Evolutionary conservation across 192 early-diverging fungal species (phyloP), one percentile per base, ranked within the genome.

Genomic region (Coemansia nantahalensis): DNA sequence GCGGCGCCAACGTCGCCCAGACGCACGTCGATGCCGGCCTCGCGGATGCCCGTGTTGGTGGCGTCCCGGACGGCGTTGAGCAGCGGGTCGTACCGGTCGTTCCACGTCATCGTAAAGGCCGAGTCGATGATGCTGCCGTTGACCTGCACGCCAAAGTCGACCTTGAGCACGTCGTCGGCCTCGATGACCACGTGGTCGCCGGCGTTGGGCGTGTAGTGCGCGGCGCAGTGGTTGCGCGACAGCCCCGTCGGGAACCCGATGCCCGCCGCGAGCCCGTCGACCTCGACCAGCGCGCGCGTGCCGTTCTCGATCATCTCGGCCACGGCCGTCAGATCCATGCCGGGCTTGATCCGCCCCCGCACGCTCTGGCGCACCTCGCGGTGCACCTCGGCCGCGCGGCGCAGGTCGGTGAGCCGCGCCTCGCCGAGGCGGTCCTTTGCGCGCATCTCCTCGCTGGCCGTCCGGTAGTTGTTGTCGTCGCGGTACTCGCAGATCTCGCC

Each of bases 161-260:
- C 78, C 83, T 99, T 99, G 78, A 92, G 82, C 10, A 99, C 93
- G 77, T 97, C 95, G 36, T 84, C 92, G 36, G 93, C 80, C 48
- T 83, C 45, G 40, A 99, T 46, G 3, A 96, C 90, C 7, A 90
- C 93, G 49, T 84, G 88, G 56, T 99, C 94, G 8, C 96, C 95
- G n/a, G 89, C 82, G 61, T 97, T 99, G 2, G 96, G 96, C 19
- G 96, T 97, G 55, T 88, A 99, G 58, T 99, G 96, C 11, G 96
- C 96, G 9, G 96, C 96, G 52, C 89, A 90, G 58, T 97, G 83
- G 63, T 99, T 97, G 23, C 97, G 54, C 1, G 94, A 97, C 45
- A 82, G 80, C 18, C 96, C 96, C 6, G 93, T 97, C 12, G 96
- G 96, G 68, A 99, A 99, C 9, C 90, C 96, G 48, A 97, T 92